These are phyloP conservation scores for Yamadazyma oceani DNA, from an alignment of 1,139 yeast species.

Conservation along the genomic window DNA sequence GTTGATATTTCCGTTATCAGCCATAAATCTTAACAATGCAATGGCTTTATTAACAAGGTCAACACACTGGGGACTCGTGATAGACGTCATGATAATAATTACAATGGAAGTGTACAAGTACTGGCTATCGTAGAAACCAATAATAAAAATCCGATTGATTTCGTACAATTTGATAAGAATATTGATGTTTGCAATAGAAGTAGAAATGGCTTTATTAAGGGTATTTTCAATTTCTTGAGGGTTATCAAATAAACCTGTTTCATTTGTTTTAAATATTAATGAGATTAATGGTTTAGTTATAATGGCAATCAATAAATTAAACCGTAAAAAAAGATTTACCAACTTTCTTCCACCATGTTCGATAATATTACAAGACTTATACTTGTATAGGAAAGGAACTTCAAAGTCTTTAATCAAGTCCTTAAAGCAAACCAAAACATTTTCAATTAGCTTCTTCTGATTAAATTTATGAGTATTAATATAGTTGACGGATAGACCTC, in stretches of 20 bases:
- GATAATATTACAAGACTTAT: constrained; percentile 22
- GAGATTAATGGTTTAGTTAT: constrained; percentile 47
- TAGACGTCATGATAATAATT: constrained; percentile 39
- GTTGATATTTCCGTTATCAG: constrained; percentile 41
- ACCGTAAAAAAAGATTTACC: constrained; percentile 46
- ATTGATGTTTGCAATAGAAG: constrained; percentile 43
- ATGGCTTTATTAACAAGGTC: constrained; percentile 34
- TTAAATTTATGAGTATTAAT: constrained; percentile 43
- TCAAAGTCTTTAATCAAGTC: constrained; percentile 35
- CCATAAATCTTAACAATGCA: constrained; percentile 38
- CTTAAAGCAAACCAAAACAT: constrained; percentile 29
- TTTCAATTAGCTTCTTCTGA: constrained; percentile 30
- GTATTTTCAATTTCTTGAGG: constrained; percentile 32
- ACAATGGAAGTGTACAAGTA: constrained; percentile 47
- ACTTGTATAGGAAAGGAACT: constrained; percentile 28
- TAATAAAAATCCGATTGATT: constrained; percentile 36
- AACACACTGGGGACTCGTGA: constrained; percentile 26
- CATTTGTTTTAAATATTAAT: constrained; percentile 37
- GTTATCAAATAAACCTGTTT: constrained; percentile 25
- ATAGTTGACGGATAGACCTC: constrained; percentile 40
- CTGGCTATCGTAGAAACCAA: constrained; percentile 56
- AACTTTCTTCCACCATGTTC: constrained; percentile 24
- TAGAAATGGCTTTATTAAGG: constrained; percentile 37
- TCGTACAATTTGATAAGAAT: constrained; percentile 36
- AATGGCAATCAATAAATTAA: constrained; percentile 45